phyloP scores from a whole-genome alignment of 441 rosid genomes.

The Gossypium davidsonii region DNA sequence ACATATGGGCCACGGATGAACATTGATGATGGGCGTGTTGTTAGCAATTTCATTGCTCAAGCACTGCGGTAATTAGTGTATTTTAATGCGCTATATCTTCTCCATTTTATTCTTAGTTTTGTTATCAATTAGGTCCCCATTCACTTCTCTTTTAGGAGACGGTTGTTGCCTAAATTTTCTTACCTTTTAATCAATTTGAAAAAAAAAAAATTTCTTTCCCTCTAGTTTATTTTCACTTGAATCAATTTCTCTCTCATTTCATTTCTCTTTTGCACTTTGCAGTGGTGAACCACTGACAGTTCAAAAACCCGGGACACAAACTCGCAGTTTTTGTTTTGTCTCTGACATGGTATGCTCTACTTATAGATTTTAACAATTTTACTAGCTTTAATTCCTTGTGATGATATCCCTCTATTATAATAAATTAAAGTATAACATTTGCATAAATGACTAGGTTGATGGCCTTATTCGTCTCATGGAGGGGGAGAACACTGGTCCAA shows the following conservation, averaged over 20 bases:
- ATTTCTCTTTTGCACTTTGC: conserved; percentile 6
- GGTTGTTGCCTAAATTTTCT: background rate
- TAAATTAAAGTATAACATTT: background rate
- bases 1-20: conserved; percentile 99
- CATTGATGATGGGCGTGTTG: conserved; percentile 98
- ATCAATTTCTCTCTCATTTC: background rate
- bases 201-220: background rate
- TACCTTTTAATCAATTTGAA: background rate
- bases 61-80: conserved; percentile 59
- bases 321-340: conserved; percentile 95
- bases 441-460: conserved; percentile 47
- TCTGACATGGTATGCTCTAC: conserved; percentile 79
- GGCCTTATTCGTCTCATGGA: conserved; percentile 93
- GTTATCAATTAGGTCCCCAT: background rate
- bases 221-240: background rate
- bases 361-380: background rate
- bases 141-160: background rate
- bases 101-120: background rate
- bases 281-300: conserved; percentile 87
- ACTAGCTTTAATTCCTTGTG: background rate
- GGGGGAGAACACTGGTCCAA: conserved; percentile 89
- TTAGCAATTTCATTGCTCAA: conserved; percentile 96
- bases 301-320: conserved; percentile 91
- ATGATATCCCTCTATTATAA: background rate
- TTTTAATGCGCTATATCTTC: background rate